Evolutionary conservation across 2,329 filamentous ascomycete genomes (phyloP).

Genomic region (Fusarium hainanense): DNA sequence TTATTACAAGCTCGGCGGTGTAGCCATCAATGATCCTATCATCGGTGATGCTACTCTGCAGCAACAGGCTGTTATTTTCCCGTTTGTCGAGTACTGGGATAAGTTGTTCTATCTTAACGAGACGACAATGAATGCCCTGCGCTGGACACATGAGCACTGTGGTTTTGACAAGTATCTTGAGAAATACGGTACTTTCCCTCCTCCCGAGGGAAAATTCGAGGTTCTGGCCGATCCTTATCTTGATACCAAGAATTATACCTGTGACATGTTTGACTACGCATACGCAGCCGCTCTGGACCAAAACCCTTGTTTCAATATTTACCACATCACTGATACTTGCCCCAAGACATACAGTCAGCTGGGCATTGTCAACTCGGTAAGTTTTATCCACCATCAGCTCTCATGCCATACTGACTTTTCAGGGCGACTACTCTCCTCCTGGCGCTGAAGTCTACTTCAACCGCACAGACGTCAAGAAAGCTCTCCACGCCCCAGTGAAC

Average conservation of each 20-base stretch:
- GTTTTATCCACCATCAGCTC: no score
- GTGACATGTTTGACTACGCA: constrained; percentile 68
- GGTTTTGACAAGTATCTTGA: constrained; percentile 71
- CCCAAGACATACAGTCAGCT: constrained; percentile 76
- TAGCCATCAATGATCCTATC: constrained; percentile 79
- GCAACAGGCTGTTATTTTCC: constrained; percentile 61
- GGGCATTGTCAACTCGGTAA: constrained; percentile 69
- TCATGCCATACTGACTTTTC: background rate
- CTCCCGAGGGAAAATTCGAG: constrained; percentile 67
- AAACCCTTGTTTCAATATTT: constrained; percentile 85
- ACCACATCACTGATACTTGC: constrained; percentile 78
- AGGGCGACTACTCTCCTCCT: constrained; percentile 69
- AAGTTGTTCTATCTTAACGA: constrained; percentile 73
- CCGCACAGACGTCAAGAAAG: constrained; percentile 74
- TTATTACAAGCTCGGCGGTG: constrained; percentile 75
- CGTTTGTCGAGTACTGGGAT: constrained; percentile 70
- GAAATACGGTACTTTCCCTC: constrained; percentile 75
- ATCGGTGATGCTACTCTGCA: constrained; percentile 63
- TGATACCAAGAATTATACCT: constrained; percentile 56
- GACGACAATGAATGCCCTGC: constrained; percentile 64
- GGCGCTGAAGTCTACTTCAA: constrained; percentile 76
- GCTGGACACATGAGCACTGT: constrained; percentile 65
- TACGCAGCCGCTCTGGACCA: constrained; percentile 62
- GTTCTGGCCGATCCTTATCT: constrained; percentile 45
- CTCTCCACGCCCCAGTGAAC: constrained; percentile 70